These are phyloP conservation scores for Trichoderma simmonsii DNA, from an alignment of 2,329 filamentous ascomycete genomes.

Conservation along the genomic window DNA sequence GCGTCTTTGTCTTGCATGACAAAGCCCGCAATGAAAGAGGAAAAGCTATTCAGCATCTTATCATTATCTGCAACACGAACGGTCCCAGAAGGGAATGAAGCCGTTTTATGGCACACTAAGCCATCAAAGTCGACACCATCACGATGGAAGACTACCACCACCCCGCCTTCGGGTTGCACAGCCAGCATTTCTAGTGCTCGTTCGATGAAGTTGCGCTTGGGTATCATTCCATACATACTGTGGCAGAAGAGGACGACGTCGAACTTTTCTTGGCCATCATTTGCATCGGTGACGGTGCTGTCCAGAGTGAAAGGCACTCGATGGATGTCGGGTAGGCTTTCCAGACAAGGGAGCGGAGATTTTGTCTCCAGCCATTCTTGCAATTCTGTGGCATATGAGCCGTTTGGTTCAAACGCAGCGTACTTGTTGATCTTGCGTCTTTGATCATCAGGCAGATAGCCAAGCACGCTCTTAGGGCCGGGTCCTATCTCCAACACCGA, in stretches of 20 bases:
- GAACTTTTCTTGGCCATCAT: constrained; percentile 38
- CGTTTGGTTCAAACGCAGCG: constrained; percentile 52
- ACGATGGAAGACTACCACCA: constrained; percentile 57
- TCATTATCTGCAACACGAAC: constrained; percentile 45
- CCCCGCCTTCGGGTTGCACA: constrained; percentile 35
- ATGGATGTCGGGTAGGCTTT: constrained; percentile 38
- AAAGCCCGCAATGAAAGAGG: constrained; percentile 51
- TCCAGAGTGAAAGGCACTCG: constrained; percentile 38
- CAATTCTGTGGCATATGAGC: constrained; percentile 42
- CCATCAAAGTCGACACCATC: constrained; percentile 44
- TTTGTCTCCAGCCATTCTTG: constrained; percentile 40
- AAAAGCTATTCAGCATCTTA: constrained; percentile 47
- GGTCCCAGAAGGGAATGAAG: constrained; percentile 44
- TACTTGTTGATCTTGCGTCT: constrained; percentile 49
- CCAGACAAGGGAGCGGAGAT: constrained; percentile 41
- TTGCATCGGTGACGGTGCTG: constrained; percentile 20
- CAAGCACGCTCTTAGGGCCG: constrained; percentile 54
- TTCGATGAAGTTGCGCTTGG: constrained; percentile 45
- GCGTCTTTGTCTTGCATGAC: constrained; percentile 30
- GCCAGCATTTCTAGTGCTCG: constrained; percentile 47
- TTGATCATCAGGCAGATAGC: constrained; percentile 41
- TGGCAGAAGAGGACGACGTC: constrained; percentile 61
- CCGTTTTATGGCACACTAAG: constrained; percentile 47
- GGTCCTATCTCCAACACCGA: constrained; percentile 60
- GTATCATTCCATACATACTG: constrained; percentile 60